Base-by-base conservation (phyloP, 2,329 filamentous ascomycete species). In the Aspergillus melleus region DNA sequence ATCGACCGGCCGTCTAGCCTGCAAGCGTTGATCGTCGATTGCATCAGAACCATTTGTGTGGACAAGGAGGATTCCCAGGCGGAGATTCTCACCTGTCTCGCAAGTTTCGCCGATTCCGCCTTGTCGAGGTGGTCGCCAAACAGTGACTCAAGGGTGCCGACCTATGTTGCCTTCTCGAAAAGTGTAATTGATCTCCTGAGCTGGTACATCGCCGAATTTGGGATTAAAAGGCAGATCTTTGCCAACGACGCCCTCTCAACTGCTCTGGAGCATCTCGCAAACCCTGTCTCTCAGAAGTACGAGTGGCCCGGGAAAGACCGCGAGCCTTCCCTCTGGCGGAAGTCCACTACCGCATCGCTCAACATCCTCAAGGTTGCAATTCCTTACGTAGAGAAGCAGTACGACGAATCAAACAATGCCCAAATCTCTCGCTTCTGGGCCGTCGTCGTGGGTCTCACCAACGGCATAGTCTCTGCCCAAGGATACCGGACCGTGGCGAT, bases 141-240 rank as follows among this genome's bases (percentile, higher is more conserved):
- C 57, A 77, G 64, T 57, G 74, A 73, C 65, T 72, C 68, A 54
- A 74, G 78, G 54, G 86, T 86, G 58, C 90, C 91, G 6, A 96
- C 92, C 0, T 98, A 92, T 71, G 87, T 99, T 57, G 94, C 95
- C 36, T 85, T 98, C 70, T 92, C 93, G 1, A 96, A 95, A 74
- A 86, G 86, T 20, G 87, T 89, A 60, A 95, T 96, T 83, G 79
- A 83, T 2, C 84, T 92, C 50, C 75, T 96, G 22, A 72, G 69
- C 52, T 78, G 76, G 75, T 79, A 79, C 58, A 66, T 78, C 50
- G 60, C 67, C 6, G 74, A 76, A 1, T 68, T 76, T 55, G 76
- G 76, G 1, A 76, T 78, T 55, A 86, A 90, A 24, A 70, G 79
- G n/a, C 86, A 90, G 39, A 85, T 96, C 0, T 92, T 93, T 69